Base-by-base conservation (phyloP, 2,329 filamentous ascomycete species). In the Pestalotiopsis sp. region DNA sequence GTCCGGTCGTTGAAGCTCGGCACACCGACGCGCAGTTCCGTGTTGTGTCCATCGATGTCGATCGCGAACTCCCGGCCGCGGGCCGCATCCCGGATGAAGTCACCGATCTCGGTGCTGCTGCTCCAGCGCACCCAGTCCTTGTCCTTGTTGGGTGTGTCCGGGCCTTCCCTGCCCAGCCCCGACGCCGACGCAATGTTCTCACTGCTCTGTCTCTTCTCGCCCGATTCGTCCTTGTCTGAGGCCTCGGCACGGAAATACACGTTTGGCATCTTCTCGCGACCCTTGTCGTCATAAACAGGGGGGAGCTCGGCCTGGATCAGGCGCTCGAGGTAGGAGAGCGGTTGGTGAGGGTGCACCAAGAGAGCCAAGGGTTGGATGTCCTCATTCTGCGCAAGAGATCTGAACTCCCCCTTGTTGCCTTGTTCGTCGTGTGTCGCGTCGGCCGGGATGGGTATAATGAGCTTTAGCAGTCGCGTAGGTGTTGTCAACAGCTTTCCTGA, bases 1-100 rank as follows among this genome's bases (percentile, higher is more conserved):
- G 95, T 98, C n/a, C 95, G 86, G 77, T 98, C 94, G 70, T 91
- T 89, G 85, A 97, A 98, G 61, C 91, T 94, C 0, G 95, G 95
- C 11, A 97, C 94, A 0, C 89, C 90, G 6, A 97, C 91, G 17
- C 90, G 87, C 73, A 97, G 91, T 73, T 94, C 89, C 14, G 81
- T 73, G 12, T 78, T 72, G 68, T 84, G 82, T 0, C 93, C 93
- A 77, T 97, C 92, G 68, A 98, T 93, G 66, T 92, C 89, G 58
- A 98, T 90, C 3, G 92, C 90, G 76, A 98, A 97, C 76, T 97
- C 93, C 67, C 93, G 90, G 0, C 93, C 93, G 3, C 93, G 86
- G 0, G 94, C 93, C 0, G 95, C 94, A 77, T 98, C 95, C 9
- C 94, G 90, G 72, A 98, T 96, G 76, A 98, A 98, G 81, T 97